Percentiles rank a stretch among this genome's conserved stretches.
These are phyloP conservation scores for Phytophthora tentaculata DNA, from an alignment of 352 stramenopile genomes.

Conservation along the genomic window DNA sequence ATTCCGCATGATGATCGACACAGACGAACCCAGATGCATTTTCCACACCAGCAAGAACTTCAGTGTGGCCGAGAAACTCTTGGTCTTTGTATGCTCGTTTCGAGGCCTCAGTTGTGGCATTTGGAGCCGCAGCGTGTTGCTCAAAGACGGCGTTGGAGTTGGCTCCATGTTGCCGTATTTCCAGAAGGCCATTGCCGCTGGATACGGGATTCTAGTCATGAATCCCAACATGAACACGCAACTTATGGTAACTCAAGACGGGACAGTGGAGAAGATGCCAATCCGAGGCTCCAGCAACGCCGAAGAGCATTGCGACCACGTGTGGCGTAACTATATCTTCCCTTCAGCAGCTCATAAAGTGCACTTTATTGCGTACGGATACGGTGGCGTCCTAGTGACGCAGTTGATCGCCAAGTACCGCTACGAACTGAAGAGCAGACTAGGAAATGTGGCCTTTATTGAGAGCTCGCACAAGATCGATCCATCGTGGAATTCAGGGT, in stretches of 20 bases:
- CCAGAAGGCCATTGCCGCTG: conserved; percentile 66
- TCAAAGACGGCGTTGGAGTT: conserved; percentile 89
- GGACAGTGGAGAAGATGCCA: conserved; percentile 72
- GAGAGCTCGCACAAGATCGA: conserved; percentile 88
- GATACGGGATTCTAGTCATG: conserved; percentile 89
- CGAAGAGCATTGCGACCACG: conserved; percentile 89
- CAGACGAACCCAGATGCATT: conserved; percentile 77
- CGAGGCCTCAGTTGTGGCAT: conserved; percentile 84
- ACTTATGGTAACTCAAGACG: conserved; percentile 65
- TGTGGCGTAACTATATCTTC: conserved; percentile 91
- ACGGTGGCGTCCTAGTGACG: conserved; percentile 77
- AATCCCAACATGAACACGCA: conserved; percentile 93
- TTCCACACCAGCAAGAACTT: conserved; percentile 87
- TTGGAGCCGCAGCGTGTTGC: conserved; percentile 84
- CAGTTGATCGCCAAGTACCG: conserved; percentile 85
- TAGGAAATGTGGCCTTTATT: conserved; percentile 89
- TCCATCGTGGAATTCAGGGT: conserved; percentile 67
- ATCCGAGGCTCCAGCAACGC: conserved; percentile 85
- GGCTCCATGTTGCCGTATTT: conserved; percentile 92
- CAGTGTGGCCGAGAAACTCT: conserved; percentile 71
- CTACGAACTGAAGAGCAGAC: conserved; percentile 77
- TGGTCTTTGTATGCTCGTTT: conserved; percentile 87
- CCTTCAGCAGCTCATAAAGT: conserved; percentile 82
- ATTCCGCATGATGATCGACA: conserved; percentile 86
- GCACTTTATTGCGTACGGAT: conserved; percentile 90